Conservation (phyloP, 768 basidiomycete genomes). For the Candolleomyces aberdarensis region DNA sequence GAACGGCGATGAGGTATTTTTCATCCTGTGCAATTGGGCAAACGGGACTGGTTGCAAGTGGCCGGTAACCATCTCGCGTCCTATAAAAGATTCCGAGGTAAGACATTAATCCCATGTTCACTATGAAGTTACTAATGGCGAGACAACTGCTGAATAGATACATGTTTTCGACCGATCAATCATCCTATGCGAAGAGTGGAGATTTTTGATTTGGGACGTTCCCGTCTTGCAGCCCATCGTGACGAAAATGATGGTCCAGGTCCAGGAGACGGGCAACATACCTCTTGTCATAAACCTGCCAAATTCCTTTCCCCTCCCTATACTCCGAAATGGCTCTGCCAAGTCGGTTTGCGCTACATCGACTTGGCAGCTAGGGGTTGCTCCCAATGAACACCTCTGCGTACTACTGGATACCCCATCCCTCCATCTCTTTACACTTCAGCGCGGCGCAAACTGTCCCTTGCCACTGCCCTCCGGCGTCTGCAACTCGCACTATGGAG, state of each 20-base stretch:
- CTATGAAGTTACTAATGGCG: background rate
- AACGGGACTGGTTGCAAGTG: background rate
- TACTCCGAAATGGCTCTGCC: too few species aligned
- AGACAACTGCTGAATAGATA: background rate
- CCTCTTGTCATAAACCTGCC: background rate
- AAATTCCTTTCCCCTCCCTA: background rate
- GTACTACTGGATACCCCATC: too few species aligned
- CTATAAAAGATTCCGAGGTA: background rate
- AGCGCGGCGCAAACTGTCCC: too few species aligned
- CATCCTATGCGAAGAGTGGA: background rate
- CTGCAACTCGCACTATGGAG: too few species aligned
- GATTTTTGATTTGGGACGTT: background rate
- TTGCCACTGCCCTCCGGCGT: too few species aligned
- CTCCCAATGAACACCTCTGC: too few species aligned
- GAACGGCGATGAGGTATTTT: too few species aligned
- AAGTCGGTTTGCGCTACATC: too few species aligned
- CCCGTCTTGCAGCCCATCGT: background rate
- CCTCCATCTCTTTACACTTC: too few species aligned
- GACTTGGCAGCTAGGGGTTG: too few species aligned
- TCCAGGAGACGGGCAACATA: background rate
- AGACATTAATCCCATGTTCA: background rate
- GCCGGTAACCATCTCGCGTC: background rate
- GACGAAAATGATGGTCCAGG: background rate
- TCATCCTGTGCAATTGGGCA: background rate
- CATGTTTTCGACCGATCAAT: background rate